Conservation (phyloP, 768 basidiomycete genomes). For the Amanita inopinata region DNA sequence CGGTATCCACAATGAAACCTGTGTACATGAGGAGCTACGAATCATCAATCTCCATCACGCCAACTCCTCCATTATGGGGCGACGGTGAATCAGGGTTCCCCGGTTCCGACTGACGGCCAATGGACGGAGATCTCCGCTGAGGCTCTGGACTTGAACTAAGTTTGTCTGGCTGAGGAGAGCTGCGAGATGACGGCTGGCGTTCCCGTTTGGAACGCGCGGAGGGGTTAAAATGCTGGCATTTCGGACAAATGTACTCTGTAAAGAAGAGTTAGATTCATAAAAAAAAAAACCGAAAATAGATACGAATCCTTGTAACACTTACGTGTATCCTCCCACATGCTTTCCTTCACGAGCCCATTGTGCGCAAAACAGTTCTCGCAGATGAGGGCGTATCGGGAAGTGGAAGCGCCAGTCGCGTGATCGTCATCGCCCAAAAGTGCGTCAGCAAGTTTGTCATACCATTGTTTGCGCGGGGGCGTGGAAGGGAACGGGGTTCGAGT, state of each 20-base stretch:
- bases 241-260: conserved; percentile 77
- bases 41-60: conserved; percentile 24
- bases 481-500: conserved; percentile 24
- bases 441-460: conserved; percentile 86
- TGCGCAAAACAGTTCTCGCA: conserved; percentile 83
- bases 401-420: conserved; percentile 27
- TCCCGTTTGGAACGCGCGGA: conserved; percentile 29
- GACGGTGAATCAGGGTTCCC: conserved; percentile 14
- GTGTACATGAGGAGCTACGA: conserved; percentile 1
- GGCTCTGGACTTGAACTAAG: conserved; percentile 6
- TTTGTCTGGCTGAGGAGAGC: conserved; percentile 2
- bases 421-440: conserved; percentile 79
- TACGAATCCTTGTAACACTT: conserved; percentile 23
- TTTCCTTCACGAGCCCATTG: conserved; percentile 82
- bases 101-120: conserved; percentile 7
- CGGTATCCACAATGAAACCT: conserved; percentile 10
- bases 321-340: conserved; percentile 77
- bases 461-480: conserved; percentile 53
- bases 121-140: neutral
- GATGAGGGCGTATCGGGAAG: conserved; percentile 70
- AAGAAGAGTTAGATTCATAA: conserved; percentile 2
- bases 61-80: conserved; percentile 16
- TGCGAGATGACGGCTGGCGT: conserved; percentile 10
- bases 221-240: conserved; percentile 77
- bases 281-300: neutral